Evolutionary conservation across 1,284 basidiomycete species (phyloP).

Genomic region (Polyporus tsugae): DNA sequence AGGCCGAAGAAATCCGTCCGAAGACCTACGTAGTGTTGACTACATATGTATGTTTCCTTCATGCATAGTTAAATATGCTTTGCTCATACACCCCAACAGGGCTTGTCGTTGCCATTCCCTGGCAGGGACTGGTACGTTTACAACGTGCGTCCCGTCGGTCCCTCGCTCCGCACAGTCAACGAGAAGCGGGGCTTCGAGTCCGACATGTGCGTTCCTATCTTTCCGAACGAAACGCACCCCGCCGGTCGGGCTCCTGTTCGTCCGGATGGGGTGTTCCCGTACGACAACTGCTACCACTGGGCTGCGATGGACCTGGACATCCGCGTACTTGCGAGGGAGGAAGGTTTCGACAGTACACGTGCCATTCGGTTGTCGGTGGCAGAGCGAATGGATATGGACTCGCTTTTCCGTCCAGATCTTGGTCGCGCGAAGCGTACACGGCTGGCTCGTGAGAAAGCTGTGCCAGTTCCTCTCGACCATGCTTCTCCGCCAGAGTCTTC

Average conservation of each 20-base stretch:
- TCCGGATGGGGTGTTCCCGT: constrained; percentile 11
- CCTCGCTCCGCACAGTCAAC: constrained; percentile 5
- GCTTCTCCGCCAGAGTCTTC: background rate
- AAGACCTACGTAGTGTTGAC: background rate
- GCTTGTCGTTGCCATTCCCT: background rate
- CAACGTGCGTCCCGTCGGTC: background rate
- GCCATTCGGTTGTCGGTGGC: background rate
- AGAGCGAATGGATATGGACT: background rate
- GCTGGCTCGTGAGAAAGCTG: background rate
- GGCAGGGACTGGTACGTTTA: constrained; percentile 8
- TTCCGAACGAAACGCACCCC: constrained; percentile 16
- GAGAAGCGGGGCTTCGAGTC: background rate
- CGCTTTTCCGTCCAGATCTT: background rate
- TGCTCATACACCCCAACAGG: background rate
- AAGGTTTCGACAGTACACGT: background rate
- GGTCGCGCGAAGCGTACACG: background rate
- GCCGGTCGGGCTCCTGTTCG: background rate
- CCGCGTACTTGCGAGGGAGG: background rate
- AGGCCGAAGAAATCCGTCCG: background rate
- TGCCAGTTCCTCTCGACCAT: background rate
- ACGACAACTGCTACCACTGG: constrained; percentile 24
- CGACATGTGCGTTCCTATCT: constrained; percentile 20
- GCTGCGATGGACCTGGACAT: background rate
- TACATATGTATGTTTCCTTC: background rate
- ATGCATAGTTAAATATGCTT: background rate